Conservation (phyloP, 257 asterid species). For the Thymus mandschuricus region DNA sequence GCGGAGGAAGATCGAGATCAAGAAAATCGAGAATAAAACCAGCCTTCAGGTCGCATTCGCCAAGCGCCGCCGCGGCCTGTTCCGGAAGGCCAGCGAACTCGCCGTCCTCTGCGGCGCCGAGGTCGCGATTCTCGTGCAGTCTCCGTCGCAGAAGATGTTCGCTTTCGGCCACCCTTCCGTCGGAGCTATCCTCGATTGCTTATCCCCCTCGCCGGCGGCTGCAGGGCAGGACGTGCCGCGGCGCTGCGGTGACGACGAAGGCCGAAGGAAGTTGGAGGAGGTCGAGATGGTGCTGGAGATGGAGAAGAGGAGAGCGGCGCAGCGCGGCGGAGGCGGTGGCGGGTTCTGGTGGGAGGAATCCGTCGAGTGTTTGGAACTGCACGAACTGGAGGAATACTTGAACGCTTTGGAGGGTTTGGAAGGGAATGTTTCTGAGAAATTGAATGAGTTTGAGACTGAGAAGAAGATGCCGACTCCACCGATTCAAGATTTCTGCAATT, state of each 20-base stretch:
- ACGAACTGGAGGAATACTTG: conserved; percentile 46
- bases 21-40: conserved; percentile 27
- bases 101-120: conserved; percentile 37
- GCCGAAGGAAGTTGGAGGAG: conserved; percentile 29
- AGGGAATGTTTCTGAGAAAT: conserved; percentile 31
- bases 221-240: background rate
- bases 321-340: background rate
- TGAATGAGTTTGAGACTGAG: conserved; percentile 16
- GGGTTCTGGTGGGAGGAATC: conserved; percentile 46
- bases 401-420: conserved; percentile 39
- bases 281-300: conserved; percentile 34
- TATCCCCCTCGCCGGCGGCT: background rate
- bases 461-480: background rate
- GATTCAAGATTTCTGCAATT: background rate
- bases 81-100: conserved; percentile 46
- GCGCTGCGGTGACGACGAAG: background rate
- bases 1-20: conserved; percentile 15
- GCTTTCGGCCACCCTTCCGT: conserved; percentile 36
- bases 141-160: conserved; percentile 37
- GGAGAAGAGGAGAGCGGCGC: conserved; percentile 20
- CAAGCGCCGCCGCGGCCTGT: conserved; percentile 41
- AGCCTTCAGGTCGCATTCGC: conserved; percentile 38
- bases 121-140: conserved; percentile 39
- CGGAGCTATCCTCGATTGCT: conserved; percentile 24
- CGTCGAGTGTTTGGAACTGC: conserved; percentile 37